phyloP scores from a whole-genome alignment of 2,329 filamentous ascomycete genomes.

The Aspergillus fumigatiaffinis region DNA sequence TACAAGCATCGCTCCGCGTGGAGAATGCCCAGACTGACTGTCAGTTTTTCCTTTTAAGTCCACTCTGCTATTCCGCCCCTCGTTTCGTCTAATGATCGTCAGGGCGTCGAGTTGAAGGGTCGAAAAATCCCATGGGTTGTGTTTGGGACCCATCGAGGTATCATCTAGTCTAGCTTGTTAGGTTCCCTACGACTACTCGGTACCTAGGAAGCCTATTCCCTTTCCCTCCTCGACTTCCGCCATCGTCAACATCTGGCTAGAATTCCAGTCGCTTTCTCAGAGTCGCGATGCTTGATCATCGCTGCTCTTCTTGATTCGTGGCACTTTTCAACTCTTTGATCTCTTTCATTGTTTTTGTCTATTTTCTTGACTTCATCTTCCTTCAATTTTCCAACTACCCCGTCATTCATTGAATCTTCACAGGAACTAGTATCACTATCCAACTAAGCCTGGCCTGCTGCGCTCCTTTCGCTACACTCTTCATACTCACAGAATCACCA shows the following conservation, averaged over 20 bases:
- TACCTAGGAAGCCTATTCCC: neutral
- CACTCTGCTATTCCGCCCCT: conserved; percentile 8
- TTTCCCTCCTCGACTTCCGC: neutral
- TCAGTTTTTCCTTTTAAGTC: neutral
- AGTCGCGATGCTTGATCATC: conserved; percentile 14
- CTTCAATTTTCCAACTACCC: neutral
- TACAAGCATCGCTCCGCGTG: conserved; percentile 5
- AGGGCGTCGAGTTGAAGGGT: conserved; percentile 8
- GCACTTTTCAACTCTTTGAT: conserved; percentile 10
- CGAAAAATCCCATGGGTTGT: conserved; percentile 7
- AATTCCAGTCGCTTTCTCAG: neutral
- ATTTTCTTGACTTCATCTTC: neutral
- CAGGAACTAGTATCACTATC: conserved; percentile 10
- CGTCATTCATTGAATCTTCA: conserved; percentile 7
- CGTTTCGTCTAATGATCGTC: conserved; percentile 18
- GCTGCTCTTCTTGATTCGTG: conserved; percentile 7
- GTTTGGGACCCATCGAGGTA: neutral
- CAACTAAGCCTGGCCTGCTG: conserved; percentile 9
- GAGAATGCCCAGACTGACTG: conserved; percentile 13
- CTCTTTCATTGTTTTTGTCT: neutral
- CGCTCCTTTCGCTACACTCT: conserved; percentile 5
- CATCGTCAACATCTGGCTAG: neutral
- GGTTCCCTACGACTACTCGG: neutral
- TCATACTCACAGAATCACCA: conserved; percentile 12
- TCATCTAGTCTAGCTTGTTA: neutral